Evolutionary conservation across 2,329 filamentous ascomycete genomes (phyloP).

Genomic region (Aspergillus sojae): DNA sequence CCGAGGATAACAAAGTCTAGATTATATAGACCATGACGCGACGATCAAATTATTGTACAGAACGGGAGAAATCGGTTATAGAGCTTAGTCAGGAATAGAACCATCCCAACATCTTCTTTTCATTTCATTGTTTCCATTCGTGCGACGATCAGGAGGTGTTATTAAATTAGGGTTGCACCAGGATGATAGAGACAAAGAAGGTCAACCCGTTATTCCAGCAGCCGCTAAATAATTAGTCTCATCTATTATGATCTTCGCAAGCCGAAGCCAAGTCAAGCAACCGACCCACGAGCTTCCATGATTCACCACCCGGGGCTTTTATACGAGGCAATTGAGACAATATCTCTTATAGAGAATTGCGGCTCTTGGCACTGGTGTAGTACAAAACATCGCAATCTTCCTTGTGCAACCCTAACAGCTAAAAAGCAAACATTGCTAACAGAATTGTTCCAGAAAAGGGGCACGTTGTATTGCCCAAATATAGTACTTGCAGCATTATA

Average conservation of each 20-base stretch:
- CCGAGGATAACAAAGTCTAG: slow-evolving; percentile 14
- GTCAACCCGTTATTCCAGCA: not conserved
- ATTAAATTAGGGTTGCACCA: not conserved
- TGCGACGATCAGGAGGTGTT: not conserved
- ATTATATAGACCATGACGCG: not conserved
- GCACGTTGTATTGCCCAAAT: not conserved
- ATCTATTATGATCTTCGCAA: not conserved
- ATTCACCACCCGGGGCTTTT: not conserved
- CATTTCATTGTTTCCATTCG: not conserved
- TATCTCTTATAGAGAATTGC: not conserved
- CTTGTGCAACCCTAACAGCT: not conserved
- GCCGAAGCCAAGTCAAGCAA: not conserved
- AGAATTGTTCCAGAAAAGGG: not conserved
- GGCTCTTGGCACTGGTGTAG: not conserved
- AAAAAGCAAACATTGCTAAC: not conserved
- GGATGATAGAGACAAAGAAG: not conserved
- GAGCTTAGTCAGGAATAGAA: not conserved
- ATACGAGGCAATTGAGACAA: not conserved
- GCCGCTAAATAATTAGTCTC: not conserved
- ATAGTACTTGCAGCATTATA: not conserved
- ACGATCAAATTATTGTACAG: not conserved
- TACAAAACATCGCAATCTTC: not conserved
- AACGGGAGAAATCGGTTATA: not conserved
- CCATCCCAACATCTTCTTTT: not conserved
- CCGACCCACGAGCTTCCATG: not conserved